Percentiles rank a stretch among this genome's conserved stretches.
phyloP scores from a whole-genome alignment of 257 asterid species.

The Salvia splendens region DNA sequence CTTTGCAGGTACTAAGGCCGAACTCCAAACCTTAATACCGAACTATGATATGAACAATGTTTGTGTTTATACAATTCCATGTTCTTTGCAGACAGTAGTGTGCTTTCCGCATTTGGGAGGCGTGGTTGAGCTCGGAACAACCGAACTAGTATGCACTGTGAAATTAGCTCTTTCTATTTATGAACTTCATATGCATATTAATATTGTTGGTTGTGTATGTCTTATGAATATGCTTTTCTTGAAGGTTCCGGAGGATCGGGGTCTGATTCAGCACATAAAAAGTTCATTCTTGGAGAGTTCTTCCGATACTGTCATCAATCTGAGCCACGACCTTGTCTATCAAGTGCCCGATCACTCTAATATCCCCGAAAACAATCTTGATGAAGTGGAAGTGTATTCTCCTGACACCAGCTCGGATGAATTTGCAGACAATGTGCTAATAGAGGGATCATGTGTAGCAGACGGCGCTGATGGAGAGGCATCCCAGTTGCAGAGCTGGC shows the following conservation, averaged over 20 bases:
- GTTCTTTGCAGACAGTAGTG: conserved; percentile 67
- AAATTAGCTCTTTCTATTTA: conserved; percentile 9
- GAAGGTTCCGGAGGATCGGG: conserved; percentile 68
- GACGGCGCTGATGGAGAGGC: conserved; percentile 53
- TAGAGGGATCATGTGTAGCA: conserved; percentile 47
- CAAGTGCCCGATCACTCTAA: conserved; percentile 32
- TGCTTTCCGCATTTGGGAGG: conserved; percentile 90
- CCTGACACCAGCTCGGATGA: conserved; percentile 49
- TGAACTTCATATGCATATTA: background rate
- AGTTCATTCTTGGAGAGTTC: conserved; percentile 50
- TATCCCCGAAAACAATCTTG: conserved; percentile 36
- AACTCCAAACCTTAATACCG: conserved; percentile 12
- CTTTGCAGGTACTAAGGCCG: conserved; percentile 57
- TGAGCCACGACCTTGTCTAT: conserved; percentile 33
- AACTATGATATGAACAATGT: background rate
- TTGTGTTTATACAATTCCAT: background rate
- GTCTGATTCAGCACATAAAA: conserved; percentile 63
- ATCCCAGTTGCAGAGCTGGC: conserved; percentile 54
- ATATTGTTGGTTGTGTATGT: background rate
- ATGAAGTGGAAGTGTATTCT: conserved; percentile 45
- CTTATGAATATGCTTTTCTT: conserved; percentile 17
- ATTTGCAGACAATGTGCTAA: conserved; percentile 47
- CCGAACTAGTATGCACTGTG: conserved; percentile 61
- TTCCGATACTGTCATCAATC: conserved; percentile 35
- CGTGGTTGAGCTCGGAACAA: conserved; percentile 77